Evolutionary conservation across 2,329 filamentous ascomycete genomes (phyloP), one percentile per base, ranked within the genome.

Genomic region (Gaeumannomyces tritici): DNA sequence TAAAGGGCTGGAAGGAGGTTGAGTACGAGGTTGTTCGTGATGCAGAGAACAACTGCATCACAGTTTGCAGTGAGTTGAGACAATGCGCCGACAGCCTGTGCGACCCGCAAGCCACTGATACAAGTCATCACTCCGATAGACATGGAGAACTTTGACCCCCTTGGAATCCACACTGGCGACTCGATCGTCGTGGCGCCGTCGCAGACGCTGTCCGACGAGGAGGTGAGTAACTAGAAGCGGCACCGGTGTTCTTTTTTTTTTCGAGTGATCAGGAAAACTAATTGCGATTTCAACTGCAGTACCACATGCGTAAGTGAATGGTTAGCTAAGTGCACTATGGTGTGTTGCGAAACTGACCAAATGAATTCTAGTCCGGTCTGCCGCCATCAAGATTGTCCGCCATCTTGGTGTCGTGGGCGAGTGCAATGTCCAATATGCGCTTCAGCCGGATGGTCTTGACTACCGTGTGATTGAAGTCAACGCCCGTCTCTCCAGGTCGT

Each of bases 391-490:
- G 70, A 93, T 98, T 71, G 96, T 99, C 72, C 89, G 95, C 63
- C 95, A 99, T 74, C 85, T 99, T 28, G 95, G 95, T 60, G 95
- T 99, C 63, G 93, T 99, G 59, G 95, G 95, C 74, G 95, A 99
- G 78, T 99, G 95, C 79, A 99, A 99, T 77, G 97, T 99, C 65
- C 95, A 99, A 75, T 99, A 98, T 71, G 95, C 95, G 5, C 80
- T 99, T 62, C 97, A 99, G 78, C 95, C 95, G 3, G 91, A 93
- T 75, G 97, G 93, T 0, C 88, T 85, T 73, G 95, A 99, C 73
- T 99, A 97, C 80, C 97, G 95, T 81, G 97, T 99, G 68, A 99
- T 99, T 72, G 95, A 99, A 75, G 95, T 99, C 79, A 99, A 99
- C 71, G 95, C 93, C 59, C 89, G 93, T 83, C 80, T 99, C 64